Evolutionary conservation across 1,284 basidiomycete species (phyloP).

Genomic region (Sanghuangporus baumii): DNA sequence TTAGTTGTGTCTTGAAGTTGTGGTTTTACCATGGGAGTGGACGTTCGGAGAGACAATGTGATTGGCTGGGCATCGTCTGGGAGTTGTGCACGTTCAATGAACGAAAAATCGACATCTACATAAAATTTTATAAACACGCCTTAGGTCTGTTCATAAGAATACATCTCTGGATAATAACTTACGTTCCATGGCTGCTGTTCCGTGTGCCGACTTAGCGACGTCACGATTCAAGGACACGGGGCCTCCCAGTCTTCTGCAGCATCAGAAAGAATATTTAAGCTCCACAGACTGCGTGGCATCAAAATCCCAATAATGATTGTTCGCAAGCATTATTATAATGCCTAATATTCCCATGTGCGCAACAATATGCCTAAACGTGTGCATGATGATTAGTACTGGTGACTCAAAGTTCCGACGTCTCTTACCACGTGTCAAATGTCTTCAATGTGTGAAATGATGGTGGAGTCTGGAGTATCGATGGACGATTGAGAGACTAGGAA

Average conservation of each 20-base stretch:
- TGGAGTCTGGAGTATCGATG: neutral
- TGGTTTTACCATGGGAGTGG: constrained; percentile 15
- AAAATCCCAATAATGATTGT: neutral
- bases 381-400: neutral
- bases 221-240: too few relatives aligned
- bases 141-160: neutral
- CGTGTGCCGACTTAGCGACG: neutral
- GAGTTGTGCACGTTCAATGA: neutral
- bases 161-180: neutral
- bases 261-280: too few relatives aligned
- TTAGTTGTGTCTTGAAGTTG: neutral
- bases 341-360: neutral
- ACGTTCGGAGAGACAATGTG: constrained; percentile 4
- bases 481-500: neutral
- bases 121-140: neutral
- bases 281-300: neutral
- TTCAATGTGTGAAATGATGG: neutral
- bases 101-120: neutral
- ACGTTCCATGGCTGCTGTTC: neutral
- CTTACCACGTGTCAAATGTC: neutral
- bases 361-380: neutral
- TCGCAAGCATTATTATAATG: neutral
- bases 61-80: neutral
- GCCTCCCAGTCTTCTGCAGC: too few relatives aligned
- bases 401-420: neutral